These are phyloP conservation scores for Papiliotrema laurentii DNA, from an alignment of 1,284 basidiomycete species.

Conservation along the genomic window DNA sequence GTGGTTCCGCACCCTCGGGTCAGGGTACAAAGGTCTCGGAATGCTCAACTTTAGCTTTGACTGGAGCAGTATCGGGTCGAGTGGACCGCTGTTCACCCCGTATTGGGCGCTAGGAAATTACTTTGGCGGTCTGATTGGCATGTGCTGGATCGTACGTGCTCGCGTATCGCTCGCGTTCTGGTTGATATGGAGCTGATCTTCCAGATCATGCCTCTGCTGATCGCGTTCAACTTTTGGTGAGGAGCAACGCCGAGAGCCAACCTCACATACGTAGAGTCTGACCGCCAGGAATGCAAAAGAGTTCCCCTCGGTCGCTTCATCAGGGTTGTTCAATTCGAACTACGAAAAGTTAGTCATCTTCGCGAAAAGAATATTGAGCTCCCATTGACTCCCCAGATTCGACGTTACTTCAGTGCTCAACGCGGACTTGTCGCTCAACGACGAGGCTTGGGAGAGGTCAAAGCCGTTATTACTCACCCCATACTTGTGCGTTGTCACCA, in stretches of 20 bases:
- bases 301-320: conserved; percentile 41
- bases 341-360: conserved; percentile 26
- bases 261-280: conserved; percentile 1
- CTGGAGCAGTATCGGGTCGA: conserved; percentile 51
- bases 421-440: conserved; percentile 49
- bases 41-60: conserved; percentile 52
- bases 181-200: conserved; percentile 1
- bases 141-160: conserved; percentile 50
- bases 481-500: conserved; percentile 44
- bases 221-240: conserved; percentile 50
- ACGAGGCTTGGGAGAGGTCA: conserved; percentile 43
- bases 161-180: background rate
- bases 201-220: conserved; percentile 48
- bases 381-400: too few species aligned
- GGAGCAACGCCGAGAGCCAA: too few species aligned
- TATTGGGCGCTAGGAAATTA: conserved; percentile 52
- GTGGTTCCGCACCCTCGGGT: conserved; percentile 49
- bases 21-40: conserved; percentile 53
- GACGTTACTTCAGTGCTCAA: conserved; percentile 47
- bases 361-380: too few species aligned
- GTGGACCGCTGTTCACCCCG: conserved; percentile 52
- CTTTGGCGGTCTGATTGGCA: conserved; percentile 44
- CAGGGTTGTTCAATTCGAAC: conserved; percentile 43
- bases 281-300: conserved; percentile 45
- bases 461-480: conserved; percentile 52